phyloP scores from a whole-genome alignment of 371 early-diverging fungal species.

The Batkoa obscura region DNA sequence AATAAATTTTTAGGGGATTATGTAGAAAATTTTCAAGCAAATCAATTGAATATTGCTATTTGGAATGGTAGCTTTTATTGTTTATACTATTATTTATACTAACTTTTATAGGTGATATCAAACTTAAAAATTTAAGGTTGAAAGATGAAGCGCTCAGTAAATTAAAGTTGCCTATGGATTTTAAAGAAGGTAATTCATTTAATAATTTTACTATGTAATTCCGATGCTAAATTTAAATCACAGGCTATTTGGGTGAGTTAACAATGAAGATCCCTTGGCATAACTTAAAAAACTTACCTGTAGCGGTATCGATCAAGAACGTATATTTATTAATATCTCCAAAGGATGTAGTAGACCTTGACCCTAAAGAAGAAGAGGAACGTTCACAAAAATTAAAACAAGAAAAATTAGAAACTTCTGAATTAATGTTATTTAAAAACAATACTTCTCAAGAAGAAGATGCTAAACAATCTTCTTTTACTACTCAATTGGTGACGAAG shows the following conservation, averaged over 20 bases:
- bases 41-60: constrained; percentile 87
- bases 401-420: constrained; percentile 62
- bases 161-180: constrained; percentile 83
- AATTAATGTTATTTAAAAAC: constrained; percentile 28
- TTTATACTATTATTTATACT: constrained; percentile 2
- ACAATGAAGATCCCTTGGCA: constrained; percentile 90
- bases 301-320: constrained; percentile 68
- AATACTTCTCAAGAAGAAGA: constrained; percentile 20
- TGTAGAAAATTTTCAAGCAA: constrained; percentile 85
- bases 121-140: constrained; percentile 70
- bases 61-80: constrained; percentile 62
- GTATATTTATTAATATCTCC: constrained; percentile 77
- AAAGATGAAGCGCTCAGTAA: constrained; percentile 83
- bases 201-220: no score
- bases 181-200: constrained; percentile 54
- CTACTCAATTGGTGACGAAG: constrained; percentile 68
- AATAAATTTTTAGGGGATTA: constrained; percentile 89
- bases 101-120: constrained; percentile 64
- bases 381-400: constrained; percentile 63
- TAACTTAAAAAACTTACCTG: constrained; percentile 84
- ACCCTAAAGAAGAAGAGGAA: constrained; percentile 64
- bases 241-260: constrained; percentile 82
- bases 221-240: not conserved
- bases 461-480: constrained; percentile 54
- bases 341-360: constrained; percentile 50